Evolutionary conservation across 176 grass and related monocot genomes (phyloP).

Genomic region (Chrysopogon serrulatus): DNA sequence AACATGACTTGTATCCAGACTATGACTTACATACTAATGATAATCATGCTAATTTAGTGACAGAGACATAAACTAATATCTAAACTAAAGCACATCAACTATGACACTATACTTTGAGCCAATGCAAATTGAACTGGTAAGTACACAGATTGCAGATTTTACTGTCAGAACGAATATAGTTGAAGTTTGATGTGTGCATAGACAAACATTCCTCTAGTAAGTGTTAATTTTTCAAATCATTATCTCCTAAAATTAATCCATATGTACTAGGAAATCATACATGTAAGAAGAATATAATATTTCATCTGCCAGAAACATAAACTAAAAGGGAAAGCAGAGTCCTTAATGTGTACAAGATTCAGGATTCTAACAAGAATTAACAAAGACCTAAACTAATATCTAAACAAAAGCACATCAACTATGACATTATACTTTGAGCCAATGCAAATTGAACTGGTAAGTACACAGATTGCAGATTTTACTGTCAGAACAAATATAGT

Average conservation of each 20-base stretch:
- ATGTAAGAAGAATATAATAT: background rate
- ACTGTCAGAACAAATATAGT: background rate
- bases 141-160: background rate
- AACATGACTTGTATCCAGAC: background rate
- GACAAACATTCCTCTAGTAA: background rate
- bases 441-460: background rate
- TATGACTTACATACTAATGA: background rate
- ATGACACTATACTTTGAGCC: background rate
- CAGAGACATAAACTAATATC: background rate
- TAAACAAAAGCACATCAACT: background rate
- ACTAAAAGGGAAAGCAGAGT: background rate
- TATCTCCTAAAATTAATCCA: background rate
- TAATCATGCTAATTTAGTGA: background rate
- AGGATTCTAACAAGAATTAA: slow-evolving; percentile 15
- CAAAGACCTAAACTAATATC: background rate
- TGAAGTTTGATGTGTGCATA: background rate
- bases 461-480: background rate
- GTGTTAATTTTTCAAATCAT: slow-evolving; percentile 4
- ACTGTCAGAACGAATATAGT: background rate
- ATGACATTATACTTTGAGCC: background rate
- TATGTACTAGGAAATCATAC: background rate
- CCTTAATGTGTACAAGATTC: background rate
- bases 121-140: background rate
- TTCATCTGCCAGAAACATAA: slow-evolving; percentile 2
- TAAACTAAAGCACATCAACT: background rate